Evolutionary conservation across 2,329 filamentous ascomycete genomes (phyloP), one percentile per base, ranked within the genome.

Genomic region (Arthrobotrys pseudoclavata): DNA sequence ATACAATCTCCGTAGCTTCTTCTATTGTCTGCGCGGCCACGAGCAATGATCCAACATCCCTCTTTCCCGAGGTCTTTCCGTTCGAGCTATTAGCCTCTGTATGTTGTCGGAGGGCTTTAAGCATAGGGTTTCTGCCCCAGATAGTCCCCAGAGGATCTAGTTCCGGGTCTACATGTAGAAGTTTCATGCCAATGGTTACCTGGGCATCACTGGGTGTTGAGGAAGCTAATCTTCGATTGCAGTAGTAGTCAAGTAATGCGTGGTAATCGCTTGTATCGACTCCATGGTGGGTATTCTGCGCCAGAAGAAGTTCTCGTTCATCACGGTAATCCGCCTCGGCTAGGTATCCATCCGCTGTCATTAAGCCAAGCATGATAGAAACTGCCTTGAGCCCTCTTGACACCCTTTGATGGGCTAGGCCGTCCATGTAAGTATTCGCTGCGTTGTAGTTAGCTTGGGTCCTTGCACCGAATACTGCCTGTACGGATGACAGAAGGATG

Each of bases 401-500:
- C 0, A 84, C 75, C 3, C 86, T 81, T 15, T 85, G 81, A 0
- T 78, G 55, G 0, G 83, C 84, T 0, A 88, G 79, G 0, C 79
- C 79, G 6, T 79, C 79, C 83, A 87, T 84, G 81, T 83, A 88
- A 2, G 79, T 76, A 77, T 87, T 87, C 2, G 84, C 86, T 0
- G 85, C 85, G 0, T 82, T 80, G 72, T 88, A 88, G 78, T 84
- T 86, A 1, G 83, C 79, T 79, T 88, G 86, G 0, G 84, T 84
- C 1, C 69, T 60, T 53, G 84, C 84, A 0, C 85, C 85, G 0
- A 82, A 80, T 0, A 85, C 80, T 3, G 66, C 80, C 4, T 82
- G 76, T 0, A 84, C 74, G 0, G 85, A 86, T 0, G 83, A 84
- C 47, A 86, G 83, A 24, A 85, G 79, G 10, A 86, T 80, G 79